phyloP scores from a whole-genome alignment of 2,329 filamentous ascomycete species.

The Zymoseptoria brevis region DNA sequence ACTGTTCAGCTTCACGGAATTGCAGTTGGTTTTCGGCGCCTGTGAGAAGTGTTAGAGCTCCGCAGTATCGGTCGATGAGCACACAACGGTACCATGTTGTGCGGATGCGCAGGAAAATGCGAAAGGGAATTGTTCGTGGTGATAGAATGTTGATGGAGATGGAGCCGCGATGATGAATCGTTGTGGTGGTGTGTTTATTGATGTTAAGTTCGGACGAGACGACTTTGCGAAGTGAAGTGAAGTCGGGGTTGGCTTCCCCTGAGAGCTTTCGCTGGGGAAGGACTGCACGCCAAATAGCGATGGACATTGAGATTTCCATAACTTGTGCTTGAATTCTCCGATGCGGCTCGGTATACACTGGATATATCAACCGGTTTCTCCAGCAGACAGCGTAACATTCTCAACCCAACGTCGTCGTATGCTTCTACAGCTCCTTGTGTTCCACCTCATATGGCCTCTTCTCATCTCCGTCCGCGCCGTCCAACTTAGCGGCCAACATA shows the following conservation, averaged over 20 bases:
- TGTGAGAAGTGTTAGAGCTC: constrained; percentile 15
- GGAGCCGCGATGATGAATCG: background rate
- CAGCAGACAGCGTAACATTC: background rate
- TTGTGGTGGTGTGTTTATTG: background rate
- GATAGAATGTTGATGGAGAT: background rate
- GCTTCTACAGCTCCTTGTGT: constrained; percentile 18
- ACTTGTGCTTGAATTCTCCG: no score
- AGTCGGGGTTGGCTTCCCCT: constrained; percentile 1
- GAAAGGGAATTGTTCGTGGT: background rate
- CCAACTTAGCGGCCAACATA: constrained; percentile 20
- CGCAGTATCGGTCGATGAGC: background rate
- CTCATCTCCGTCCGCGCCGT: constrained; percentile 19
- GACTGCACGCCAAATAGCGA: no score
- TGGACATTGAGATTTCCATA: no score
- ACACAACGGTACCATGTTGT: background rate
- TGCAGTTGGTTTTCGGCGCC: constrained; percentile 50
- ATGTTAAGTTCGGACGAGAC: background rate
- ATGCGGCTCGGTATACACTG: no score
- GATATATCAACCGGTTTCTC: no score
- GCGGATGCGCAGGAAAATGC: background rate
- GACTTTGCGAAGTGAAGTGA: constrained; percentile 4
- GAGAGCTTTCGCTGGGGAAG: background rate
- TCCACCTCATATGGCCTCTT: constrained; percentile 18
- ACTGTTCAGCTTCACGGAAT: constrained; percentile 49
- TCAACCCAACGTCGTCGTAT: background rate